These are phyloP conservation scores for Rosa lucieae DNA, from an alignment of 306 rosid genomes.

Conservation along the genomic window DNA sequence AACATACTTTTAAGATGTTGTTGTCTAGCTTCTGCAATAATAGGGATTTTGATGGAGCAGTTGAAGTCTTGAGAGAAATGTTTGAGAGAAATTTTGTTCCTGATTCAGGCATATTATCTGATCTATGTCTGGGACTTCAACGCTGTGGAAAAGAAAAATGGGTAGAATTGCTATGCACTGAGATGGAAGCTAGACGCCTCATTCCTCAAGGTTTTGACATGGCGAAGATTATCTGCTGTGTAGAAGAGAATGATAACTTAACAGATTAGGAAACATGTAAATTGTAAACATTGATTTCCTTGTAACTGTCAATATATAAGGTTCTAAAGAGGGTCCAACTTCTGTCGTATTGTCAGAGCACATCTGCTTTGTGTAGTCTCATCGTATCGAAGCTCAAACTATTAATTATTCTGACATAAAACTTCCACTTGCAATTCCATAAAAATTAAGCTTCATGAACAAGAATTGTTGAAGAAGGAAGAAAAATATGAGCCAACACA, in stretches of 20 bases:
- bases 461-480: not conserved
- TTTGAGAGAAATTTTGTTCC: constrained; percentile 50
- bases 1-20: constrained; percentile 49
- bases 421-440: not conserved
- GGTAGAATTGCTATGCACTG: constrained; percentile 28
- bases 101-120: constrained; percentile 47
- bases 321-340: not conserved
- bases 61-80: constrained; percentile 54
- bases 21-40: constrained; percentile 53
- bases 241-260: constrained; percentile 18
- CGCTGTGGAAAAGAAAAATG: constrained; percentile 40
- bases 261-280: not conserved
- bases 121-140: constrained; percentile 53
- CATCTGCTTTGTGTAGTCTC: not conserved
- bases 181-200: constrained; percentile 6
- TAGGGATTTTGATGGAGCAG: constrained; percentile 78
- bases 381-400: not conserved
- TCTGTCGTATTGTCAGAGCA: not conserved
- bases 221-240: constrained; percentile 18
- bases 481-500: not conserved
- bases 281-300: not conserved
- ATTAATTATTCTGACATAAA: not conserved
- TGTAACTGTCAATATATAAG: not conserved
- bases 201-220: constrained; percentile 28
- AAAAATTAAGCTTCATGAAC: not conserved